Base-by-base conservation (phyloP, 2,329 filamentous ascomycete genomes). In the Phyllosticta citriasiana region DNA sequence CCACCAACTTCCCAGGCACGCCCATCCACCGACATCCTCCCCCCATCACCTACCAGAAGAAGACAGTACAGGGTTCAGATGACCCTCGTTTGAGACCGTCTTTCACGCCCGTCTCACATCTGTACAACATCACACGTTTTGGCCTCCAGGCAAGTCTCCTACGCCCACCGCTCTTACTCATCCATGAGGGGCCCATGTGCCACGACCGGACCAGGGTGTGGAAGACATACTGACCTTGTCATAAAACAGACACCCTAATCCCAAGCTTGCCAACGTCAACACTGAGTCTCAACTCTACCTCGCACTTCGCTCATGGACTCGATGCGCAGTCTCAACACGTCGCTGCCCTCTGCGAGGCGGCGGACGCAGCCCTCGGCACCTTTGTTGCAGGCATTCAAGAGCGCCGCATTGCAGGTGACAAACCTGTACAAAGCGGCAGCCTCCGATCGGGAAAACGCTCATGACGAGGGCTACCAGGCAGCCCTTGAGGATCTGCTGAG, bases 381-480 rank as follows among this genome's bases (percentile, higher is more conserved):
- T 70, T 84, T 97, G 55, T 84, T 97, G 62, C 87, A 93, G 67
- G 87, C 90, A 62, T 99, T 99, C 81, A 94, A 91, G 74, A 86
- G 88, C 16, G 94, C 94, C 35, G 94, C 94, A 22, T 81, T 97
- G 35, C 96, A 91, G 5, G 92, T 97, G 60, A 97, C 94, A 55
- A 96, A 95, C 70, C 85, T 99, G 14, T 97, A 97, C 79, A 97
- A 96, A 76, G 92, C 87, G 50, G 93, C 93, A 2, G 88, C 89
- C 12, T 81, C 85, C 33, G 88, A 89, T 56, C 87, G 94, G 72
- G 81, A 87, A 57, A 86, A 87, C 68, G 86, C 91, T 55, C 85
- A 89, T 57, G 78, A 84, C 57, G 87, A 92, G 50, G 94, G 94
- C 26, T 97, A 97, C 68, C 92, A 97, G 73, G 92, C 97, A 71